Evolutionary conservation across 257 asterid genomes (phyloP), one percentile per base, ranked within the genome.

Genomic region (Fraxinus excelsior): DNA sequence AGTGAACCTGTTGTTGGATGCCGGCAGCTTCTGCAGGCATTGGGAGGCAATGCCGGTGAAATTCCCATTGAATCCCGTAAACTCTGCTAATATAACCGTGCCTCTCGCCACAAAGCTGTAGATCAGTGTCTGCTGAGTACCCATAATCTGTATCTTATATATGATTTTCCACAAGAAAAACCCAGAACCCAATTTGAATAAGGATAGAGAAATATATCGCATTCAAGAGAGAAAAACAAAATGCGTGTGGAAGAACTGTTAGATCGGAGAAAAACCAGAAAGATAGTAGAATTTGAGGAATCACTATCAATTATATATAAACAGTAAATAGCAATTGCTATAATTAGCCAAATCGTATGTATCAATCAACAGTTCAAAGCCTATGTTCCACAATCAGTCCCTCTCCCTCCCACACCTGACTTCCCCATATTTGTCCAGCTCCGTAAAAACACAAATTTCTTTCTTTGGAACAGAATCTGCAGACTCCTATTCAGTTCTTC

Each of bases 101-200:
- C 91, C 90, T 25, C 88, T 75, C 7, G 90, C 88, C 64, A 86
- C 91, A 46, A 82, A 86, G 53, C 87, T 84, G 81, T 84, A 85
- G 79, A 87, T 88, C 80, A 88, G 70, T 70, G 84, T 67, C 60
- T 86, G 86, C 76, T 88, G 87, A 53, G 64, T 53, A 19, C 86
- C 88, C 90, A 85, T 87, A 28, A 10, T 58, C 28, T 58, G 23
- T 5, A 19, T 56, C 65, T n/a, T 56, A 19, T 56, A n/a, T 19
- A 56, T 19, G 29, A 62, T 62, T 26, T 60, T 11, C 68, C 1
- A 11, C 28, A 62, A 62, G 68, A 25, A 62, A 62, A 62, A 23
- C 34, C 68, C 68, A 62, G 29, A 62, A 62, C 68, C 68, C 16
- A 26, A 62, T 23, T 25, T 62, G 68, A 25, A 62, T 62, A 23